Base-by-base conservation (phyloP, 2,329 filamentous ascomycete genomes). In the Trematosphaeria pertusa region DNA sequence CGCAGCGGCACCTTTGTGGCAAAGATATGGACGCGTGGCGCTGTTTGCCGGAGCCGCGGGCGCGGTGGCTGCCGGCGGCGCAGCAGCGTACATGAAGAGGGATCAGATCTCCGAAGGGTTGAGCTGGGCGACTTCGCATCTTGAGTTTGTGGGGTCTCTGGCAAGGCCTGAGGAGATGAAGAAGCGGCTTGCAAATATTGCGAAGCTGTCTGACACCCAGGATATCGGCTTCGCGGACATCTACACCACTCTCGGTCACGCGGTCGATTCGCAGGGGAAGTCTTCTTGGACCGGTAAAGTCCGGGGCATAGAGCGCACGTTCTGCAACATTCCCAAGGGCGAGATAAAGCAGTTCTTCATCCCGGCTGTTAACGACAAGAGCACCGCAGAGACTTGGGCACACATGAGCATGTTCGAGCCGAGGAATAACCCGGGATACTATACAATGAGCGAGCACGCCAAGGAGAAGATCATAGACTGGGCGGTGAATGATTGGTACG, bases 71-170 rank as follows among this genome's bases (percentile, higher is more conserved):
- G 92, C 88, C 0, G 90, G 89, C 6, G 88, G 88, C 0, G 89
- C 89, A 0, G 91, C 91, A 6, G 88, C 93, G 9, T 97, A 96
- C 76, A 79, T 88, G 61, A 91, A 94, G 61, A 84, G 90, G 43
- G 89, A 95, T 22, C 86, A 90, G 54, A 84, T 97, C 51, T 83
- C 81, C 2, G 81, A 87, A 49, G 88, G 92, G 6, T 87, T 87
- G 76, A 78, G 78, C 8, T 97, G 92, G 91, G 89, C 89, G 11
- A 85, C 87, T 12, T 94, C 89, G 26, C 94, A 99, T 72, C 83
- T 99, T 19, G 89, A 94, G 70, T 99, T 97, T 63, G 89, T 97
- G 1, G 91, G 91, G 2, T 95, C 91, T 63, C 81, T 99, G 6
- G 88, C 89, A 37, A 85, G 89, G n/a, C 85, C 85, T 4, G 88